These are phyloP conservation scores for Xanthoparmelia taractica DNA, from an alignment of 495 filamentous ascomycete genomes.

Conservation along the genomic window DNA sequence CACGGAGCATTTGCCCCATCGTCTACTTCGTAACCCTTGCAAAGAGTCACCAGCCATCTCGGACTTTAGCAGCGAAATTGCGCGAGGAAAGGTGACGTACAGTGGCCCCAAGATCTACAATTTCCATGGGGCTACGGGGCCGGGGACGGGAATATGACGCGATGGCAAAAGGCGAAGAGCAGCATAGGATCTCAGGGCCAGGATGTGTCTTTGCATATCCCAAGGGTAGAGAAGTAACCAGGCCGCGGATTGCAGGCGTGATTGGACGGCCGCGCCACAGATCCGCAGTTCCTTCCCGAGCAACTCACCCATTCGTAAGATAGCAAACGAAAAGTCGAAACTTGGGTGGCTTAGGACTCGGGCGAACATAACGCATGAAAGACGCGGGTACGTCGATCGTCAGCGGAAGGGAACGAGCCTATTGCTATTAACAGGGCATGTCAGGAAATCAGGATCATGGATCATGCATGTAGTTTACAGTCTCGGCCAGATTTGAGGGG, in stretches of 20 bases:
- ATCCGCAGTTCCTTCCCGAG: constrained; percentile 11
- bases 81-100: background rate
- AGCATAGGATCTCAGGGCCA: constrained; percentile 13
- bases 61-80: constrained; percentile 10
- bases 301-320: constrained; percentile 7
- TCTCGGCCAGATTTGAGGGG: background rate
- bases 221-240: background rate
- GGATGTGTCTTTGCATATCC: background rate
- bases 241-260: background rate
- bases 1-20: constrained; percentile 1
- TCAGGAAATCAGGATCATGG: background rate
- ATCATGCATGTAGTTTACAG: constrained; percentile 4
- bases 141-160: constrained; percentile 19
- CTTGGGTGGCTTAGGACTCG: constrained; percentile 7
- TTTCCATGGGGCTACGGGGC: constrained; percentile 10
- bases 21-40: background rate
- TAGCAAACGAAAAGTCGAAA: background rate
- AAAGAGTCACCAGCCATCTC: background rate
- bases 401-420: constrained; percentile 20
- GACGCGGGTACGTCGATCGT: constrained; percentile 20
- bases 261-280: constrained; percentile 15
- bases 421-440: background rate
- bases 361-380: constrained; percentile 12
- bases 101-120: constrained; percentile 13
- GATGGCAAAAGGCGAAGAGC: constrained; percentile 17